These are phyloP conservation scores for Noccaea caerulescens DNA, from an alignment of 345 rosid genomes.

Conservation along the genomic window DNA sequence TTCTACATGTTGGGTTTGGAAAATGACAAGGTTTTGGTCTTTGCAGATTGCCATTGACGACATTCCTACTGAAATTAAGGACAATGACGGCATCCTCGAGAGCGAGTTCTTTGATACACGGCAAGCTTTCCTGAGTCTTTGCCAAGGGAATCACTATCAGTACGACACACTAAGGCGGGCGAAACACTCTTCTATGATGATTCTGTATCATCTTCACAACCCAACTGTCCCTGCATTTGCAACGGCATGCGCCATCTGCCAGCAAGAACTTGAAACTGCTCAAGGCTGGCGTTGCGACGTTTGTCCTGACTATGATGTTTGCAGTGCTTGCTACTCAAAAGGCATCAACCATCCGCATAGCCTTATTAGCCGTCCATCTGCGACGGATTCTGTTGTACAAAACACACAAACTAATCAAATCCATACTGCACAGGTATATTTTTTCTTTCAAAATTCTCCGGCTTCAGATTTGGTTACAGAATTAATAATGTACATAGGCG, in stretches of 20 bases:
- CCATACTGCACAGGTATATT: slow-evolving; percentile 69
- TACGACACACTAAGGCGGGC: slow-evolving; percentile 96
- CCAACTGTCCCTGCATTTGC: slow-evolving; percentile 99
- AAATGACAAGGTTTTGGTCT: slow-evolving; percentile 38
- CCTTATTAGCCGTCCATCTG: slow-evolving; percentile 77
- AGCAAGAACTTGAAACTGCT: slow-evolving; percentile 91
- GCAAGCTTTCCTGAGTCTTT: slow-evolving; percentile 97
- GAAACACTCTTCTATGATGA: slow-evolving; percentile 98
- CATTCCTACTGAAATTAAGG: slow-evolving; percentile 77
- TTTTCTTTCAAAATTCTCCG: background rate
- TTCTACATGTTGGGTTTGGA: slow-evolving; percentile 31
- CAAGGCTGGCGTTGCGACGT: slow-evolving; percentile 98
- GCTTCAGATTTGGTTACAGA: slow-evolving; percentile 7
- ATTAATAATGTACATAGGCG: background rate
- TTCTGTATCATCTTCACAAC: slow-evolving; percentile 97
- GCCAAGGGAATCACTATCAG: slow-evolving; percentile 99
- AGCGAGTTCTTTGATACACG: slow-evolving; percentile 98
- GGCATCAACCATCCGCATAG: slow-evolving; percentile 92
- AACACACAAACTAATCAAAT: slow-evolving; percentile 87
- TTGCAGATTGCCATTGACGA: slow-evolving; percentile 69
- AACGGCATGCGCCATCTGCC: slow-evolving; percentile 74
- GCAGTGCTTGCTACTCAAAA: slow-evolving; percentile 85
- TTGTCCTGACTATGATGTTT: slow-evolving; percentile 93
- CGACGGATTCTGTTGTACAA: slow-evolving; percentile 88
- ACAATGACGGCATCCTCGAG: slow-evolving; percentile 93